phyloP scores from a whole-genome alignment of 345 rosid species.

The Turritis glabra region DNA sequence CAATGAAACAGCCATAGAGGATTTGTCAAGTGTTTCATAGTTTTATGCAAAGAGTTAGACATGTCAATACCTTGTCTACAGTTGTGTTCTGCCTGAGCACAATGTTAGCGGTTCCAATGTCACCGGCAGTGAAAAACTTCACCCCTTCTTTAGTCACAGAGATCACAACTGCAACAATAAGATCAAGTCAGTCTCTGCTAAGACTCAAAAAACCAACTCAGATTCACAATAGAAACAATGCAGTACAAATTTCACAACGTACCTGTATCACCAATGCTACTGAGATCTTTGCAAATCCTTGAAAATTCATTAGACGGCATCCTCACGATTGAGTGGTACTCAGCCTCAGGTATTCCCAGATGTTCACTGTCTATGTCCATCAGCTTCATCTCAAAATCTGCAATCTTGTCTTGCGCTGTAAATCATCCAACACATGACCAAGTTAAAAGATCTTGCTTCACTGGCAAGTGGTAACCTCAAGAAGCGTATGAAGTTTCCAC shows the following conservation, averaged over 20 bases:
- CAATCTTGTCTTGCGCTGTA: conserved; percentile 91
- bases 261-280: conserved; percentile 93
- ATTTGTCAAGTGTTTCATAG: background rate
- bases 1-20: background rate
- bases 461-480: background rate
- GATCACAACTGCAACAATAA: conserved; percentile 62
- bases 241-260: background rate
- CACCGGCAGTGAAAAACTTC: conserved; percentile 93
- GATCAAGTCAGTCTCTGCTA: background rate
- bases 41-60: background rate
- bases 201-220: background rate
- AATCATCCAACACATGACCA: background rate
- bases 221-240: background rate
- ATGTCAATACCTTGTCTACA: conserved; percentile 65
- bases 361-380: conserved; percentile 99
- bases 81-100: conserved; percentile 92
- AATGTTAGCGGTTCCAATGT: conserved; percentile 91
- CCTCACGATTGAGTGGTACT: conserved; percentile 87
- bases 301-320: conserved; percentile 91
- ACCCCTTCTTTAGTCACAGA: conserved; percentile 98
- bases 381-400: conserved; percentile 94
- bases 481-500: background rate
- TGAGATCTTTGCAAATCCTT: conserved; percentile 86
- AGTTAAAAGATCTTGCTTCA: background rate
- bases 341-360: conserved; percentile 95